Conservation (phyloP, 2,329 filamentous ascomycete genomes). For the Pseudonectria buxi region DNA sequence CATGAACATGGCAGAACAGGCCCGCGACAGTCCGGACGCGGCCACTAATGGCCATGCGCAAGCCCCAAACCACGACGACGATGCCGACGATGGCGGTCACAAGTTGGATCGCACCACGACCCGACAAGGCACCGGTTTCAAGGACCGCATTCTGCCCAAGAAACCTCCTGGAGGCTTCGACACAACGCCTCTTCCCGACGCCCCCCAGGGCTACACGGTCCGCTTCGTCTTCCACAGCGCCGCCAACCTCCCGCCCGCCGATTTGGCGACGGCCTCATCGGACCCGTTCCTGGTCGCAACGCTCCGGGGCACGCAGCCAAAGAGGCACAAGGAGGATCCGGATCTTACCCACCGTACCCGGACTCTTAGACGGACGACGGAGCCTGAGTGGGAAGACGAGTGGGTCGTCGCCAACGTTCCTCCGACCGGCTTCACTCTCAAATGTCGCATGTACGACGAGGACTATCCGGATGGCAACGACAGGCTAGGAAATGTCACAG, state of each 20-base stretch:
- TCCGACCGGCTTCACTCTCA: constrained; percentile 70
- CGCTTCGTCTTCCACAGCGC: constrained; percentile 80
- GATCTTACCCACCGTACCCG: constrained; percentile 66
- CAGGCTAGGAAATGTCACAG: constrained; percentile 76
- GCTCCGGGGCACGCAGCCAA: constrained; percentile 62
- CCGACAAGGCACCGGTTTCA: constrained; percentile 15
- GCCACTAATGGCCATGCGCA: background rate
- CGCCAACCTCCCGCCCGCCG: constrained; percentile 72
- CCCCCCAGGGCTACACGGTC: constrained; percentile 73
- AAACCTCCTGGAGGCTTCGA: constrained; percentile 72
- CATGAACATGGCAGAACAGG: background rate
- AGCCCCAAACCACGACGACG: background rate
- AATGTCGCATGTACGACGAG: constrained; percentile 84
- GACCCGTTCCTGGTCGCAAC: constrained; percentile 79
- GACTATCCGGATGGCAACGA: constrained; percentile 83
- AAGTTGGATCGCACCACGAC: constrained; percentile 6
- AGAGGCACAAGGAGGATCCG: constrained; percentile 80
- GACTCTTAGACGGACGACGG: constrained; percentile 63
- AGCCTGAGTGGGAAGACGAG: constrained; percentile 75
- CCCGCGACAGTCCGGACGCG: background rate
- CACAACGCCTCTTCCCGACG: constrained; percentile 65
- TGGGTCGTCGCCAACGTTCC: constrained; percentile 90
- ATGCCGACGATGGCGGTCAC: constrained; percentile 7
- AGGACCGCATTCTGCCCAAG: constrained; percentile 20
- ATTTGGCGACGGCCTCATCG: constrained; percentile 68